These are phyloP conservation scores for Raffaelea albimanens DNA, from an alignment of 2,329 filamentous ascomycete species.

Conservation along the genomic window DNA sequence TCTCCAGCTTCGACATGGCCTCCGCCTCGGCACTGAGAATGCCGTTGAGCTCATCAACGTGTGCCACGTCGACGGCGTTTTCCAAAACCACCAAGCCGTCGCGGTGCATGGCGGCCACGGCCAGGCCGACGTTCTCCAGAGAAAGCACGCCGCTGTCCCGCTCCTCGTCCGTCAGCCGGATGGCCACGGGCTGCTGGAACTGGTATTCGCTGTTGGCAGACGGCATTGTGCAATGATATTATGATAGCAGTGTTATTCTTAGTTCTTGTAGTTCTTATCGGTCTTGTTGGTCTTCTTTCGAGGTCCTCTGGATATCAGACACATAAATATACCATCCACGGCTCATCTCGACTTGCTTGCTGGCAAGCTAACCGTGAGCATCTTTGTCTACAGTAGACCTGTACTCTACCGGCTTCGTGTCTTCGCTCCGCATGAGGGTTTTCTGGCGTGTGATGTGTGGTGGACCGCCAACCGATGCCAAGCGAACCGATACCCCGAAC, in stretches of 20 bases:
- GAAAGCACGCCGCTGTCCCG: not conserved
- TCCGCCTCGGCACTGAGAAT: conserved; percentile 5
- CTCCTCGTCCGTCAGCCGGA: conserved; percentile 1
- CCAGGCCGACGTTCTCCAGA: conserved; percentile 1
- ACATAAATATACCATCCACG: too few species aligned
- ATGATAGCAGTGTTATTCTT: too few species aligned
- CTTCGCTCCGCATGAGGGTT: too few species aligned
- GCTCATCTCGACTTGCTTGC: too few species aligned
- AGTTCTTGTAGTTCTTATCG: too few species aligned
- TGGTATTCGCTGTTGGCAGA: not conserved
- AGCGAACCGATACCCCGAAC: not conserved
- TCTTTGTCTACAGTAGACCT: too few species aligned
- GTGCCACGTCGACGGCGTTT: conserved; percentile 6
- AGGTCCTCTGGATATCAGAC: too few species aligned
- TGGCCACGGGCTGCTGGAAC: conserved; percentile 9
- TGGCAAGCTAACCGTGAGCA: too few species aligned
- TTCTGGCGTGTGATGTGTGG: too few species aligned
- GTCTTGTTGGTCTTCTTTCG: too few species aligned
- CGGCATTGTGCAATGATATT: not conserved
- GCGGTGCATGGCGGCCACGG: conserved; percentile 3
- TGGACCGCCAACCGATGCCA: not conserved
- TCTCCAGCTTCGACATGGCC: conserved; percentile 8
- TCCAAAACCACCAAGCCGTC: conserved; percentile 8
- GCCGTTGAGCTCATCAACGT: conserved; percentile 3
- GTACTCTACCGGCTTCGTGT: too few species aligned